Conservation (phyloP, 805 yeast species). For the Monosporozyma solicola region DNA sequence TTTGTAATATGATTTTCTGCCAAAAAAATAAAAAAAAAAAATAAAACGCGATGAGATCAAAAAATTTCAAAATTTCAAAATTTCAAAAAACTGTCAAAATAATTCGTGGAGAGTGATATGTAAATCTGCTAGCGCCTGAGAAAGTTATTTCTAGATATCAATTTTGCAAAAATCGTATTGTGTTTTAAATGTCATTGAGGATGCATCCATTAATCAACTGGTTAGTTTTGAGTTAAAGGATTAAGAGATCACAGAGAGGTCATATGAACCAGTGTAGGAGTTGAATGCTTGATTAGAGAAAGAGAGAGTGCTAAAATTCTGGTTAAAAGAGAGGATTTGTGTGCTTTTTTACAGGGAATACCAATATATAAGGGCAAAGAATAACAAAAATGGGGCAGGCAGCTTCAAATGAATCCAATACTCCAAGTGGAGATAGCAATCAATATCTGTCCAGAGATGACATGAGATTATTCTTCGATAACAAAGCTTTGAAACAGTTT, state of each 20-base stretch:
- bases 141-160: neutral
- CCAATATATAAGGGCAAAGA: neutral
- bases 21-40: neutral
- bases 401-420: slow-evolving; percentile 5
- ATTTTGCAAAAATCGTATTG: no score
- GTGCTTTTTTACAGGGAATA: neutral
- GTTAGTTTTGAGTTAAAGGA: no score
- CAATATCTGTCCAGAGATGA: neutral
- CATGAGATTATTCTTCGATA: neutral
- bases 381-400: slow-evolving; percentile 19
- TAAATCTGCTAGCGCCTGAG: neutral
- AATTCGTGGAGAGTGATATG: neutral
- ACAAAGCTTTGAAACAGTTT: slow-evolving; percentile 11
- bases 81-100: neutral
- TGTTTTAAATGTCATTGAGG: neutral
- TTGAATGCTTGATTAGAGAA: no score
- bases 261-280: no score
- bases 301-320: no score
- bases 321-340: no score
- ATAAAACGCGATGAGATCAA: slow-evolving; percentile 1
- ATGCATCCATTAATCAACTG: no score
- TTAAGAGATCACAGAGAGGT: no score
- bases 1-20: neutral
- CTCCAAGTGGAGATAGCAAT: neutral
- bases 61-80: neutral